Percentiles rank a stretch among this genome's conserved stretches.
Evolutionary conservation across 208 protist species (phyloP).

Genomic region (Acanthamoeba royreba): DNA sequence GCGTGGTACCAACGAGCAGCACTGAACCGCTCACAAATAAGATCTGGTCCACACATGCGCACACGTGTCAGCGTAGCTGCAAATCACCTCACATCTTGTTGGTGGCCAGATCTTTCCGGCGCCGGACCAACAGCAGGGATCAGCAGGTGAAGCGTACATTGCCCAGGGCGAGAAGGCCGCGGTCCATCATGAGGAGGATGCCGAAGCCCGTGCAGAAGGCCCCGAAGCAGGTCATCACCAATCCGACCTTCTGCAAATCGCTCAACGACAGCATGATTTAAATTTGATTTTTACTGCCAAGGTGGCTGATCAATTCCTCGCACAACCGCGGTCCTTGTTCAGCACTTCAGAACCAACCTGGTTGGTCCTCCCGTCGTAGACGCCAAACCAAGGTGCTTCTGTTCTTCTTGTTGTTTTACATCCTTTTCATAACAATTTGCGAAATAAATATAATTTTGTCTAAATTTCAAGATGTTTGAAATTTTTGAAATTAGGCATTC

Average conservation of each 20-base stretch:
- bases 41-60: slow-evolving; percentile 47
- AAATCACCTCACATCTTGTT: neutral
- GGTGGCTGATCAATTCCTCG: no score
- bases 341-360: no score
- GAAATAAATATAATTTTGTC: no score
- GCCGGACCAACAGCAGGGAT: neutral
- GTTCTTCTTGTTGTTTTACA: no score
- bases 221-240: slow-evolving; percentile 75
- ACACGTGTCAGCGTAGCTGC: neutral
- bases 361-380: no score
- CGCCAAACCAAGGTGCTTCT: no score
- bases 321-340: no score
- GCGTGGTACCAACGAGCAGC: slow-evolving; percentile 70
- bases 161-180: slow-evolving; percentile 75
- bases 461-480: no score
- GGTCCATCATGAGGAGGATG: slow-evolving; percentile 75
- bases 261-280: neutral
- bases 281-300: no score
- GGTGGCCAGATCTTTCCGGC: neutral
- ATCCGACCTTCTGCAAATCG: slow-evolving; percentile 68
- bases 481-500: no score
- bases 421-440: no score
- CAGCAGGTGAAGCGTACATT: slow-evolving; percentile 57
- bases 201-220: slow-evolving; percentile 73
- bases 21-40: slow-evolving; percentile 72